Base-by-base conservation (phyloP, 2,329 filamentous ascomycete genomes). In the Fonsecaea monophora region DNA sequence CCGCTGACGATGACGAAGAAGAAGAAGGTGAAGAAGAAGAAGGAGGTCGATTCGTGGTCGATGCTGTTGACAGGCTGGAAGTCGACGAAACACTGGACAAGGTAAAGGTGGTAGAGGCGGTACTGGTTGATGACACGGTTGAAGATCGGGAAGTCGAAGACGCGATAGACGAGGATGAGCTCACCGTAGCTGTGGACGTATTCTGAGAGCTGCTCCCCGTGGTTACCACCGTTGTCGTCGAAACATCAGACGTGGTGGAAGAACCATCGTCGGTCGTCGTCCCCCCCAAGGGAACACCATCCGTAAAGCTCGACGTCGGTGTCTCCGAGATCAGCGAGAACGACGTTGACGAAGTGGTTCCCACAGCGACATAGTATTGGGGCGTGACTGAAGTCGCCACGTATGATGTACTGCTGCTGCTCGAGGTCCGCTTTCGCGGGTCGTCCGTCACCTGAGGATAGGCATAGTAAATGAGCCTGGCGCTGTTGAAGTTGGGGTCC, bases 371-470 rank as follows among this genome's bases (percentile, higher is more conserved):
- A 42, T 72, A 72, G 5, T 69, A 70, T 13, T 68, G 59, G 25
- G 68, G 64, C 12, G 68, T 68, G 32, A 66, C 66, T 4, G 48
- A 60, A 3, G 68, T 72, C 34, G 62, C 42, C 8, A 69, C 62
- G 50, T 66, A 72, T 1, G 61, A 42, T 4, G 65, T 64, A 5
- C 50, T 69, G 35, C 32, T 60, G 5, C 57, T 68, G 37, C 42
- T 63, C 15, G 65, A 50, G 8, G 65, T 64, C 21, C 61, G 58
- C 38, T 42, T 34, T 12, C 54, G 55, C 12, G 70, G 68, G 57
- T 72, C 61, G 55, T 70, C 68, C 12, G 70, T 68, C 50, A 70
- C 67, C 53, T 67, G 61, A 12, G 70, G 70, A 54, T 71, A 71
- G 15, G 68, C 70, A 34, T 71, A 71, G 56, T 68, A 71, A 9